These are phyloP conservation scores for Penicillium egyptiacum DNA, from an alignment of 495 filamentous ascomycete genomes.

Conservation along the genomic window DNA sequence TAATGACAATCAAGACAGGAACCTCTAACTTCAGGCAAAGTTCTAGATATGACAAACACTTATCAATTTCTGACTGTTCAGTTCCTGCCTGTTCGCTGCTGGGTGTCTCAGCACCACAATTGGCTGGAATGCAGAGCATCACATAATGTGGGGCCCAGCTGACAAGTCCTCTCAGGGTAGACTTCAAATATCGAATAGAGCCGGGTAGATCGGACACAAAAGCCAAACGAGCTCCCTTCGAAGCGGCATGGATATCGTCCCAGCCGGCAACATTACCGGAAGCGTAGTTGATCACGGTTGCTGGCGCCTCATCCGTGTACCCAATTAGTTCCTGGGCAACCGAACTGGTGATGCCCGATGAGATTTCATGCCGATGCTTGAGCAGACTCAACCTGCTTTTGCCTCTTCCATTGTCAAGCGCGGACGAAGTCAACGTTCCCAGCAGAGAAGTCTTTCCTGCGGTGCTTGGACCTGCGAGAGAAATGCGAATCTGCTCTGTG, in stretches of 20 bases:
- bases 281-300: conserved; percentile 76
- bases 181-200: conserved; percentile 81
- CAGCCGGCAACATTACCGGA: conserved; percentile 85
- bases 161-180: conserved; percentile 81
- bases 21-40: conserved; percentile 77
- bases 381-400: conserved; percentile 82
- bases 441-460: conserved; percentile 91
- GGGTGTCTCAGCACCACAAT: conserved; percentile 56
- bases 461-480: conserved; percentile 85
- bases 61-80: conserved; percentile 59
- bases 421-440: conserved; percentile 82
- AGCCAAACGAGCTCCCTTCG: conserved; percentile 71
- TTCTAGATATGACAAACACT: conserved; percentile 78
- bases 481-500: conserved; percentile 83
- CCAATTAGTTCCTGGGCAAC: conserved; percentile 91
- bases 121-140: conserved; percentile 81
- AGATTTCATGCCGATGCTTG: conserved; percentile 93
- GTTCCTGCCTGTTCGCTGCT: conserved; percentile 49
- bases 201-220: conserved; percentile 91
- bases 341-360: conserved; percentile 87
- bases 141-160: conserved; percentile 97
- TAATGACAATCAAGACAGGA: conserved; percentile 77
- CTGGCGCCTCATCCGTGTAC: conserved; percentile 49
- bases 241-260: conserved; percentile 86
- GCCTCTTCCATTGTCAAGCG: conserved; percentile 87